Conservation (phyloP, 2,329 filamentous ascomycete species). For the Metarhizium album region DNA sequence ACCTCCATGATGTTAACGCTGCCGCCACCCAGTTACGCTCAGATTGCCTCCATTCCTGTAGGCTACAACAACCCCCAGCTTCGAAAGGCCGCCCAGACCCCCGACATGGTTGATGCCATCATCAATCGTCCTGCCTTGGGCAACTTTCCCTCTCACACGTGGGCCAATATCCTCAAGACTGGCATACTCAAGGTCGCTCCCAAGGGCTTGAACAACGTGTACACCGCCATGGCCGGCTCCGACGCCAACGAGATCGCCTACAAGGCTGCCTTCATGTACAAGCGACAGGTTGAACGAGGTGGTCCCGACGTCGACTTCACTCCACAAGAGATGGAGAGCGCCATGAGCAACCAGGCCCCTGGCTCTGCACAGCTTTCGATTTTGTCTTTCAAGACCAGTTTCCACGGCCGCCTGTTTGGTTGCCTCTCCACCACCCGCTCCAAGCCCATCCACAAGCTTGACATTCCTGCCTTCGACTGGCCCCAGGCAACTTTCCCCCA, state of each 20-base stretch:
- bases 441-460: constrained; percentile 90
- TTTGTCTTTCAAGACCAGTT: constrained; percentile 76
- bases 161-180: constrained; percentile 67
- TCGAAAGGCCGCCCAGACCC: constrained; percentile 56
- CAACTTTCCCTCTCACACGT: constrained; percentile 82
- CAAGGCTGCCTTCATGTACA: constrained; percentile 94
- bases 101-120: constrained; percentile 68
- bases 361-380: constrained; percentile 72
- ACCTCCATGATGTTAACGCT: neutral
- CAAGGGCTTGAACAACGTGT: constrained; percentile 76
- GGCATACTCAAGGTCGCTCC: constrained; percentile 77
- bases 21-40: constrained; percentile 52
- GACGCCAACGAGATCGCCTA: constrained; percentile 92
- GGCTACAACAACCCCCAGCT: constrained; percentile 86
- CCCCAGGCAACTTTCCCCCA: constrained; percentile 78
- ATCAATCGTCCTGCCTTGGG: constrained; percentile 85
- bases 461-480: constrained; percentile 93
- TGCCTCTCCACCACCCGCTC: constrained; percentile 79
- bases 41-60: constrained; percentile 86
- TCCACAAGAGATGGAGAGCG: constrained; percentile 58
- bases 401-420: constrained; percentile 86
- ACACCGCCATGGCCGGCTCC: constrained; percentile 80
- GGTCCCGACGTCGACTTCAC: constrained; percentile 70
- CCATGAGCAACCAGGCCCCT: constrained; percentile 72
- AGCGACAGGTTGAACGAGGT: constrained; percentile 69